Evolutionary conservation across 768 basidiomycete species (phyloP), one percentile per base, ranked within the genome.

Genomic region (Chalciporus pseudorubinellus): DNA sequence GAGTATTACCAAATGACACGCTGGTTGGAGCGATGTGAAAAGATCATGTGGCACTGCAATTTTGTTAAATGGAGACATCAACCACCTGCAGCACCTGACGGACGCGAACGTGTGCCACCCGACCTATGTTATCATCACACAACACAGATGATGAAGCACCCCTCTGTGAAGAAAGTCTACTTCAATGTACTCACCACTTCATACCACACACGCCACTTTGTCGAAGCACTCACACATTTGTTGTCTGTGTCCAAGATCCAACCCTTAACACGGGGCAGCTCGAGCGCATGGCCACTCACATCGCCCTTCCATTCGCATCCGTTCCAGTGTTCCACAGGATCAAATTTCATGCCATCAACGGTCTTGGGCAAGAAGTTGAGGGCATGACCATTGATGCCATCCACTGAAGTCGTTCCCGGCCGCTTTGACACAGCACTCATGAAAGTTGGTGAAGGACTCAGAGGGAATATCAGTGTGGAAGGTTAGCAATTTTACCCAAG

Each of bases 1-100:
- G 24, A 24, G 24, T 24, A 24, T 24, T 24, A 24, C 24, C 24
- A 24, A 24, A 24, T 24, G 24, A 24, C 24, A 7, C 24, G 7
- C 24, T 74, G 71, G 72, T 59, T 76, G 0, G 61, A 72, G 38
- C 60, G 65, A 1, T 48, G 56, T 29, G 71, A 74, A 55, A 68
- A 71, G 50, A 51, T 73, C 8, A 34, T 57, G 18, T 58, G 44
- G 1, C 64, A 60, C 51, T 51, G 57, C 6, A 58, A 57, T 13
- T 67, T 57, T 42, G 52, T 72, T 9, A 13, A 43, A 18, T 69
- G 64, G 66, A 18, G 59, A n/a, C n/a, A 28, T 18, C 33, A 59
- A 57, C 11, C 14, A 33, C 12, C 39, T 46, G 10, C 39, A n/a
- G 24, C 16, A 2, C 24, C 24, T 24, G 24, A 24, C 4, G 24